A percentile compares a stretch with the other conserved stretches of the same genome.
Evolutionary conservation across 2,329 filamentous ascomycete species (phyloP).

Genomic region (Penicillium paneum): DNA sequence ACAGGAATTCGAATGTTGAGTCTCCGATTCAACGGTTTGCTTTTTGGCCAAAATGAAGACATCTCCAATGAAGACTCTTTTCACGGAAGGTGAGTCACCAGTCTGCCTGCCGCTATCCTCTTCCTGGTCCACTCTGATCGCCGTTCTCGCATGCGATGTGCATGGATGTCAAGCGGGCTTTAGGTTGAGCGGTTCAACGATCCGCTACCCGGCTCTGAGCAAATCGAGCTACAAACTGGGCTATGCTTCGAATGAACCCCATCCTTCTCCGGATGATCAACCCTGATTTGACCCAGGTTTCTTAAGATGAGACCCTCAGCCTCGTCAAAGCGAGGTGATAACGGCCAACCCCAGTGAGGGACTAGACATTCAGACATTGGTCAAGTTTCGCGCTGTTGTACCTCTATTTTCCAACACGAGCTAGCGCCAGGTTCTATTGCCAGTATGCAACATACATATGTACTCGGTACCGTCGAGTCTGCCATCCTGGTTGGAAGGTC

Average conservation of each 20-base stretch:
- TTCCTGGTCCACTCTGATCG: constrained; percentile 21
- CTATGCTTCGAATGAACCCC: constrained; percentile 9
- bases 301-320: background rate
- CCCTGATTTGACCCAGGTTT: constrained; percentile 10
- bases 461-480: background rate
- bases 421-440: background rate
- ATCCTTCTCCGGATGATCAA: constrained; percentile 19
- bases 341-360: constrained; percentile 14
- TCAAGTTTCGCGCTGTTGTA: background rate
- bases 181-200: constrained; percentile 37
- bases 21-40: constrained; percentile 2
- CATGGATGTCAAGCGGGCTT: constrained; percentile 34
- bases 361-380: constrained; percentile 8
- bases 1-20: background rate
- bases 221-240: constrained; percentile 16
- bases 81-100: background rate
- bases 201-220: constrained; percentile 29
- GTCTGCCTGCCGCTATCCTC: constrained; percentile 18
- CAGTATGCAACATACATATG: background rate
- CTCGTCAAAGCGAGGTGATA: background rate
- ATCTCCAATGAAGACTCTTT: background rate
- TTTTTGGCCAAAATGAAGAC: background rate
- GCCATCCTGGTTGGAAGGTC: background rate
- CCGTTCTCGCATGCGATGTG: constrained; percentile 11
- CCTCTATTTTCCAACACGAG: background rate